Evolutionary conservation across 2,329 filamentous ascomycete species (phyloP).

Genomic region (Periglandula ipomoeae): DNA sequence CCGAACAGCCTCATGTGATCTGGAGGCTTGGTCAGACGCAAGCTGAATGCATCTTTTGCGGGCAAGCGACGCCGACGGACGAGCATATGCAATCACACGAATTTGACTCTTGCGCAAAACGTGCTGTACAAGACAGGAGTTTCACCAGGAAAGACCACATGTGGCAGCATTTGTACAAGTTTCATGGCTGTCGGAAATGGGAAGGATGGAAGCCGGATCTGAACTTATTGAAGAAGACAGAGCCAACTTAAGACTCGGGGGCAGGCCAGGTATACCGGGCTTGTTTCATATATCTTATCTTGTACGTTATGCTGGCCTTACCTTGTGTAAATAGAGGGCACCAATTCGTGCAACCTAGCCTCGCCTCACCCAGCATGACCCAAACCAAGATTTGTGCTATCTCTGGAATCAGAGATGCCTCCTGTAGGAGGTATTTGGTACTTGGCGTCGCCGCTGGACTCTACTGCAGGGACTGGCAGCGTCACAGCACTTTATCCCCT

Average conservation of each 20-base stretch:
- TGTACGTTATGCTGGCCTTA: too few species aligned
- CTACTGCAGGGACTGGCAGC: too few species aligned
- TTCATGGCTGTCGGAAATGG: slow-evolving; percentile 35
- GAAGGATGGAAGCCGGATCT: slow-evolving; percentile 38
- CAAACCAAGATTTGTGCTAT: too few species aligned
- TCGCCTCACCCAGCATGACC: too few species aligned
- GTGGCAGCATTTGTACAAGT: slow-evolving; percentile 32
- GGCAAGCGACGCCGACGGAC: slow-evolving; percentile 21
- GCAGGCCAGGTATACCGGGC: too few species aligned
- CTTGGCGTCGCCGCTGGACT: too few species aligned
- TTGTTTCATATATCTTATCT: too few species aligned
- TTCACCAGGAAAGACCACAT: slow-evolving; percentile 34
- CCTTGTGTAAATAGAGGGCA: too few species aligned
- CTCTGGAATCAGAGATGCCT: too few species aligned
- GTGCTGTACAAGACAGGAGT: slow-evolving; percentile 29
- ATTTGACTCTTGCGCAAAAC: slow-evolving; percentile 41
- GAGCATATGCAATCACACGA: slow-evolving; percentile 30
- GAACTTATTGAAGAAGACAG: slow-evolving; percentile 17
- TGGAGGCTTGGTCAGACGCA: slow-evolving; percentile 38
- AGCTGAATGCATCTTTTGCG: slow-evolving; percentile 31
- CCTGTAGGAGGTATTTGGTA: too few species aligned
- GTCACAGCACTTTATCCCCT: too few species aligned
- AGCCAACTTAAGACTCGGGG: not conserved
- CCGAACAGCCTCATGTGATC: slow-evolving; percentile 32
- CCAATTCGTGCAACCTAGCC: too few species aligned